phyloP scores from a whole-genome alignment of 805 yeast genomes.

The Wickerhamiella australiensis region DNA sequence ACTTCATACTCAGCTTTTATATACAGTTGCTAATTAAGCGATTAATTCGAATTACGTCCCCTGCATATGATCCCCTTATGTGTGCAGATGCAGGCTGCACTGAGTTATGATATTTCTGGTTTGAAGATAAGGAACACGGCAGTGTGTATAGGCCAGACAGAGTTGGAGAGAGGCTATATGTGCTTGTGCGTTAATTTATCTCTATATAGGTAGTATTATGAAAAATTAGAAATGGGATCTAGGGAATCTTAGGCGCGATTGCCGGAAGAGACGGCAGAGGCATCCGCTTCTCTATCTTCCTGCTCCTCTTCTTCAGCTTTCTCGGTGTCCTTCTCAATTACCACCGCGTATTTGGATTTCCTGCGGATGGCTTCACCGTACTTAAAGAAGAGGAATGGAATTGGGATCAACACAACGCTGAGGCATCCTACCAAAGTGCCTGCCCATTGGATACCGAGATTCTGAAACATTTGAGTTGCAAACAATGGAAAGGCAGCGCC shows the following conservation, averaged over 20 bases:
- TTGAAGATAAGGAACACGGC: no score
- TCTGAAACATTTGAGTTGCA: constrained; percentile 55
- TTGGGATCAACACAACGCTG: constrained; percentile 45
- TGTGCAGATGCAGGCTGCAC: no score
- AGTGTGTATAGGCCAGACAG: no score
- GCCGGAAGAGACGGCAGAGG: not conserved
- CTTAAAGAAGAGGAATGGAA: constrained; percentile 51
- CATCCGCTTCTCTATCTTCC: not conserved
- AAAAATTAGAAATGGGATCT: not conserved
- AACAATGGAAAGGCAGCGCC: constrained; percentile 66
- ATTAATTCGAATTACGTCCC: no score
- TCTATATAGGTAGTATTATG: not conserved
- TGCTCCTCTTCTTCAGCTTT: not conserved
- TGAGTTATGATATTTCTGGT: no score
- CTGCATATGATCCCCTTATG: no score
- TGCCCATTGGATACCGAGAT: constrained; percentile 68
- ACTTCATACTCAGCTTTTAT: no score
- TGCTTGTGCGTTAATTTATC: no score
- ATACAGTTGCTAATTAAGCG: no score
- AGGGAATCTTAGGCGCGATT: not conserved
- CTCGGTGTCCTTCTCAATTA: constrained; percentile 10
- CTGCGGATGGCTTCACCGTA: constrained; percentile 47
- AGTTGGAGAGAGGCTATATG: no score
- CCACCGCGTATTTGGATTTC: constrained; percentile 43
- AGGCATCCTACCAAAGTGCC: constrained; percentile 58